Base-by-base conservation (phyloP, 2,329 filamentous ascomycete genomes). In the Beauveria varroae region DNA sequence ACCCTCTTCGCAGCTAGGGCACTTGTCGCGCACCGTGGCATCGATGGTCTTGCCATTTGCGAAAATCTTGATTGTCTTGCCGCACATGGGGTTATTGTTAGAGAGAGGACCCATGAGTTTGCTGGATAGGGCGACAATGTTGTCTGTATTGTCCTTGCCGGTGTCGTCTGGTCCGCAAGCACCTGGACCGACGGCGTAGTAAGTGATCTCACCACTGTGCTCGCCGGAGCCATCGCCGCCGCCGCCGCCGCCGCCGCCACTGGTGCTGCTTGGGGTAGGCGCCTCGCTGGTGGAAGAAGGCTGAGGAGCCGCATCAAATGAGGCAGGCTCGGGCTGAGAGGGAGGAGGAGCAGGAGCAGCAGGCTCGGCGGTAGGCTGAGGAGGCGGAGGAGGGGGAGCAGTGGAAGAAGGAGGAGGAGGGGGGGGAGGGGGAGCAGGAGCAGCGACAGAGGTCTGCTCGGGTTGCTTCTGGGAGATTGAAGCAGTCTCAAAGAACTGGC, bases 1-100 rank as follows among this genome's bases (percentile, higher is more conserved):
- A 46, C 71, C 65, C 40, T 67, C 57, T 54, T 57, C 68, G 73
- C 90, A 95, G 67, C 87, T 86, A 75, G 83, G 82, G 79, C 90
- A 95, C 77, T 90, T 91, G 78, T 95, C 90, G 57, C 81, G 81
- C 64, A 93, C 83, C 3, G 68, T 81, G 64, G 85, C 89, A 2
- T 73, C 77, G 67, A 78, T 71, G 2, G 79, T 80, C 72, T 82
- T 82, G 72, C 88, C 88, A 55, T 81, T 78, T 70, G 78, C 78
- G 46, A 68, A 76, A 76, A 92, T 84, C 65, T 81, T 86, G 69
- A 93, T 82, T 54, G 76, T 84, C 76, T 85, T 82, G 71, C 85
- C 86, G 74, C 91, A 95, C 72, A 85, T 82, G 53, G 84, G 81
- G 79, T 92, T 90, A 67, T 73, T 77, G 77, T 90, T 91, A 68